Base-by-base conservation (phyloP, 805 yeast species). In the Monosporozyma siamensis region DNA sequence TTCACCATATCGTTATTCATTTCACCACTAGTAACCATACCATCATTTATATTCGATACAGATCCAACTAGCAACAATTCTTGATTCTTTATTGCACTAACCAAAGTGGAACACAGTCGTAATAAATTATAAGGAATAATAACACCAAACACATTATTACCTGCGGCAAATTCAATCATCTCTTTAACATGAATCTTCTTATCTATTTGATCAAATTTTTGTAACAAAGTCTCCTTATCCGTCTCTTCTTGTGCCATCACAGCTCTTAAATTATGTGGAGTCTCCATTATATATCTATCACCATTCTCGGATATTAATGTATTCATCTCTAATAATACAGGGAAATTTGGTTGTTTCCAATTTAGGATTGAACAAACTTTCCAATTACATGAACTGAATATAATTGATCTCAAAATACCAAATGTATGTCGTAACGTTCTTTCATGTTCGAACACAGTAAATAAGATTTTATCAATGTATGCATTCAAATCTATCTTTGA, bases 301-400 rank as follows among this genome's bases (percentile, higher is more conserved):
- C 40, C 43, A 12, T 44, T 42, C 2, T 35, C 40, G 27, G 51
- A 44, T 10, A 70, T 65, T 9, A 80, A 66, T n/a, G 87, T 85
- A 52, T 78, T 80, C 74, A 89, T 76, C 43, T 80, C 77, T 64
- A 85, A 83, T 50, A 92, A 79, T 0, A 92, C 97, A 0, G 98
- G 97, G 64, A 82, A 92, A 60, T 90, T 90, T 11, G 98, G 97
- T 64, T 92, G 98, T 63, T 92, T 92, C 98, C 98, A 92, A 64
- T 92, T 92, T 52, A 92, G 66, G 37, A 87, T 83, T 9, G 95
- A 86, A 64, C 97, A 92, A n/a, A 88, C 86, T 37, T 79, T 76
- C 26, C 95, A 83, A 61, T 88, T 87, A 43, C 83, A 76, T 1
- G 96, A 86, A 10, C 95, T 77, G 62, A 92, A 85, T 8, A 90